These are phyloP conservation scores for Ceratobasidium sp. DNA, from an alignment of 1,284 basidiomycete genomes.

Conservation along the genomic window DNA sequence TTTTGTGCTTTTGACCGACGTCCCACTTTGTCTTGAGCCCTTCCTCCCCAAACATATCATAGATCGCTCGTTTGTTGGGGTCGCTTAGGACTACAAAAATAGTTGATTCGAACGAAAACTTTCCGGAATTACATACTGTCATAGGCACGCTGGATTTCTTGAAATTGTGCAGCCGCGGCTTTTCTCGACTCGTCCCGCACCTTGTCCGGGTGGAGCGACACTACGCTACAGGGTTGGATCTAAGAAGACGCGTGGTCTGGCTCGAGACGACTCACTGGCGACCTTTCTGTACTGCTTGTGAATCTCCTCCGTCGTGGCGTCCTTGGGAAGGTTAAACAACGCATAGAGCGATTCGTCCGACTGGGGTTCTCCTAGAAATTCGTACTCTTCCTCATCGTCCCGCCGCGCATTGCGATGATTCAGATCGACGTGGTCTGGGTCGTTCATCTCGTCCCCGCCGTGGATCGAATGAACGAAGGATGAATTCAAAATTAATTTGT, in stretches of 20 bases:
- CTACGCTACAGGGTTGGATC: slow-evolving; percentile 46
- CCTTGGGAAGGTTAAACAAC: slow-evolving; percentile 74
- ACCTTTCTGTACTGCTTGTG: slow-evolving; percentile 77
- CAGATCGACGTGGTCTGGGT: slow-evolving; percentile 25
- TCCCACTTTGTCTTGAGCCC: slow-evolving; percentile 62
- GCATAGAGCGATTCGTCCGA: slow-evolving; percentile 54
- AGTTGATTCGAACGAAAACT: slow-evolving; percentile 32
- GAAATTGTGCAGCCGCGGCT: slow-evolving; percentile 74
- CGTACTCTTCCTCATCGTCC: slow-evolving; percentile 6
- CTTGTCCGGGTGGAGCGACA: slow-evolving; percentile 90
- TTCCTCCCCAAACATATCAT: slow-evolving; percentile 78
- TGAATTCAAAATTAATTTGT: slow-evolving; percentile 27
- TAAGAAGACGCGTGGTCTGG: slow-evolving; percentile 8
- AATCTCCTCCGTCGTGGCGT: slow-evolving; percentile 74
- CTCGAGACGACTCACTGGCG: slow-evolving; percentile 59
- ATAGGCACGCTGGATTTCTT: slow-evolving; percentile 83
- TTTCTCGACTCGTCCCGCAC: slow-evolving; percentile 72
- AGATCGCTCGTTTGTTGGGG: slow-evolving; percentile 79
- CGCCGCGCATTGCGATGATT: slow-evolving; percentile 37
- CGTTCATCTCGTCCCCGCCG: not conserved
- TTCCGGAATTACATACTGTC: slow-evolving; percentile 63
- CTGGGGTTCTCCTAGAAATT: not conserved
- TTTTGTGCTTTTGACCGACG: slow-evolving; percentile 58
- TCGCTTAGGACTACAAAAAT: slow-evolving; percentile 73
- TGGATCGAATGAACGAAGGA: not conserved